A percentile compares a stretch with the other conserved stretches of the same genome.
phyloP scores from a whole-genome alignment of 805 yeast species.

The Clavispora vitiphila region DNA sequence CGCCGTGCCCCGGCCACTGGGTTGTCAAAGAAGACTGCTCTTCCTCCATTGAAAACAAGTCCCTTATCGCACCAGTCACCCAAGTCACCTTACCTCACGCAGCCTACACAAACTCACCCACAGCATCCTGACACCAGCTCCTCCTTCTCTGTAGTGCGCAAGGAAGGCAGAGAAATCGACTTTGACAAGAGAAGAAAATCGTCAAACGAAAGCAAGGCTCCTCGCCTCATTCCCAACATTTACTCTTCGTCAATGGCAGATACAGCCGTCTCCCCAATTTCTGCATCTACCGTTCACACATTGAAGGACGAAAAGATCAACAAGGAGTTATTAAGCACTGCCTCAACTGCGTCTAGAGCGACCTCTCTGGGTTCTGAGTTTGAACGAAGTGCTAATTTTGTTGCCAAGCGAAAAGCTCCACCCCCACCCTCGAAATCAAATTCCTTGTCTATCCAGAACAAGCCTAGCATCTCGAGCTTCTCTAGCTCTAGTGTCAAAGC shows the following conservation, averaged over 20 bases:
- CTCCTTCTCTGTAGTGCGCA: constrained; percentile 58
- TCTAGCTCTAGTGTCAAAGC: constrained; percentile 6
- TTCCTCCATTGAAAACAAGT: not conserved
- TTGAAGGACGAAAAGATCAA: constrained; percentile 17
- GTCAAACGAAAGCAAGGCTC: constrained; percentile 52
- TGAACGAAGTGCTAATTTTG: constrained; percentile 30
- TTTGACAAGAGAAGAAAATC: constrained; percentile 75
- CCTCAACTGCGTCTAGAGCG: not conserved
- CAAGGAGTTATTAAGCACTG: not conserved
- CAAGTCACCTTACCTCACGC: no score
- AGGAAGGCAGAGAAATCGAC: constrained; percentile 68
- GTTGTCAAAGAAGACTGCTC: not conserved
- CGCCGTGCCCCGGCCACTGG: constrained; percentile 6
- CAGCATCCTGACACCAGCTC: not conserved
- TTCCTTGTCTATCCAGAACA: constrained; percentile 12
- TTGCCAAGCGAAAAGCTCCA: constrained; percentile 69
- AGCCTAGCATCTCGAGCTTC: constrained; percentile 9
- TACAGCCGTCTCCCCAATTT: constrained; percentile 26
- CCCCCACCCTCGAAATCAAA: constrained; percentile 48
- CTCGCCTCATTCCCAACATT: constrained; percentile 26
- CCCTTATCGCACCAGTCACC: not conserved
- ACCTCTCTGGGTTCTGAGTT: constrained; percentile 8
- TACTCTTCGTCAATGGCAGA: constrained; percentile 15
- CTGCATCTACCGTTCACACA: constrained; percentile 31
- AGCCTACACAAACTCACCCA: no score